These are phyloP conservation scores for Eucalyptus victrix DNA, from an alignment of 345 rosid species.

Conservation along the genomic window DNA sequence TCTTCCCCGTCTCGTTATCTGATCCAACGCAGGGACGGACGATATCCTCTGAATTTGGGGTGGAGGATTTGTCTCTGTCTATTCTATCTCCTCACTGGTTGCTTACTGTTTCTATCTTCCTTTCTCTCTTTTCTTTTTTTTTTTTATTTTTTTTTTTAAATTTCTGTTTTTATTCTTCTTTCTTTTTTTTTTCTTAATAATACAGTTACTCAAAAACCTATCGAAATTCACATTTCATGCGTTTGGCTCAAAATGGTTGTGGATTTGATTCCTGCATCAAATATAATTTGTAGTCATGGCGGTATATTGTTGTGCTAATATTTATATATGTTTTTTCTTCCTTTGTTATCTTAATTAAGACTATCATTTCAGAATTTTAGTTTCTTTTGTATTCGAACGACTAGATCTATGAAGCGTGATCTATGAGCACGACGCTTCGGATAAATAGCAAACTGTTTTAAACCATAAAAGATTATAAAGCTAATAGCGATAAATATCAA, in stretches of 20 bases:
- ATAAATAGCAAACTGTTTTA: not conserved
- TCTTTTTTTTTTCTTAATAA: rapidly evolving
- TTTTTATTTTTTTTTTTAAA: not conserved
- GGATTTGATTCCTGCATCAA: not conserved
- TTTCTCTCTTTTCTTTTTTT: not conserved
- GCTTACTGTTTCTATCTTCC: not conserved
- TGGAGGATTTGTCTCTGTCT: not conserved
- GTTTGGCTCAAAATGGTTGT: rapidly evolving
- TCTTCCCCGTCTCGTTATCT: not conserved
- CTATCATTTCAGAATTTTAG: not conserved
- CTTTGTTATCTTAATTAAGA: not conserved
- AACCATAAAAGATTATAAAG: not conserved
- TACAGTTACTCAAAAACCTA: not conserved
- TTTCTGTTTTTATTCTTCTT: not conserved
- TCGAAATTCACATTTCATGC: no score
- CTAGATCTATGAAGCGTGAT: not conserved
- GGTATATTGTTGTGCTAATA: rapidly evolving
- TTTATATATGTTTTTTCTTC: rapidly evolving
- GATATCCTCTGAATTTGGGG: not conserved
- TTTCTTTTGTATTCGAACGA: not conserved
- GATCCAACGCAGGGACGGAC: not conserved
- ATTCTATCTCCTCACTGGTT: not conserved
- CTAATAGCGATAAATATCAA: not conserved
- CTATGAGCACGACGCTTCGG: rapidly evolving
- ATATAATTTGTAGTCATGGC: not conserved